Base-by-base conservation (phyloP, 176 grass and related monocot genomes). In the Calamus simplicifolius region DNA sequence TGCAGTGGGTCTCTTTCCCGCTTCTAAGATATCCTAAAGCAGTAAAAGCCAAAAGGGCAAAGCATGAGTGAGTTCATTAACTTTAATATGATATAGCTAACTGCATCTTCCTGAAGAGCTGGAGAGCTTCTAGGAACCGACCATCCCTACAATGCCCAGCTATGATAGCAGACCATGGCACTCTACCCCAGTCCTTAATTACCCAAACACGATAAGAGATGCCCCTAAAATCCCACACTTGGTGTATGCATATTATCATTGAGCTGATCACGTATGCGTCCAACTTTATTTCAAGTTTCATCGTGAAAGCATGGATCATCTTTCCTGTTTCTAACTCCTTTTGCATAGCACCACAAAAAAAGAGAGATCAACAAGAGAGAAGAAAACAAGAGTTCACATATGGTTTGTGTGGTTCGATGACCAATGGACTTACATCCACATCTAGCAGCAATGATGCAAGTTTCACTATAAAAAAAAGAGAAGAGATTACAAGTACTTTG, bases 61-160 rank as follows among this genome's bases (percentile, higher is more conserved):
- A 4, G 85, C 81, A 58, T 85, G 81, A 55, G 77, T 81, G 74
- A 84, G 85, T 54, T 89, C 85, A 15, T 89, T 89, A 58, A 73
- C 72, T 23, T 56, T 57, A 27, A 85, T 59, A 54, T 67, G 56
- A 56, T 70, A n/a, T n/a, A n/a, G n/a, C 61, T 6, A 51, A 61
- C 35, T 81, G 77, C 81, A 89, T 89, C 29, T 27, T 80, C 61
- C 81, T 81, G 61, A 89, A 85, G 48, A 89, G 68, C 28, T 77
- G 54, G 63, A 89, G 52, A 49, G 77, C 81, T 81, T 59, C 73
- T 67, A 69, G 54, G 48, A 85, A 89, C 43, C 75, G 76, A 56
- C 53, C 54, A 64, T 78, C 85, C 49, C 71, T 71, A 62, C 80
- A 80, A 73, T 76, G 64, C 13, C 75, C 80, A 76, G 80, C 76